Evolutionary conservation across 2,329 filamentous ascomycete species (phyloP).

Genomic region (Hypoxylon sp.): DNA sequence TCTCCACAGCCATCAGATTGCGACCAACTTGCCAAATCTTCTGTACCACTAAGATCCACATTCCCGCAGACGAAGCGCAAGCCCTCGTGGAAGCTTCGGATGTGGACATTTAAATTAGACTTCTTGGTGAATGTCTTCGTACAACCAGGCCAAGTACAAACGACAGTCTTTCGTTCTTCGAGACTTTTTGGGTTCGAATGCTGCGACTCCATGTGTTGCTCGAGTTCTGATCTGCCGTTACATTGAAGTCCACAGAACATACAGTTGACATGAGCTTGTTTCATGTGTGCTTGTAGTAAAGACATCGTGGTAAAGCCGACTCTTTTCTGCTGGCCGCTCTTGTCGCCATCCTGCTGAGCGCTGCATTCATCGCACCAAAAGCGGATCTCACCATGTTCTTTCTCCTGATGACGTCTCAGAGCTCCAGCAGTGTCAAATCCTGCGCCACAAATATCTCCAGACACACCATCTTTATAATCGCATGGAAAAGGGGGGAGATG

Average conservation of each 20-base stretch:
- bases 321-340: constrained; percentile 55
- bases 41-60: constrained; percentile 70
- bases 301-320: constrained; percentile 79
- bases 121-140: constrained; percentile 83
- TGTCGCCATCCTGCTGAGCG: constrained; percentile 56
- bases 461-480: constrained; percentile 58
- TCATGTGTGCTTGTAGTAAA: constrained; percentile 80
- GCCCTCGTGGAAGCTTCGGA: constrained; percentile 82
- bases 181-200: constrained; percentile 74
- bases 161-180: constrained; percentile 74
- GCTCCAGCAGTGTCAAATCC: constrained; percentile 81
- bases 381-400: constrained; percentile 77
- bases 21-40: constrained; percentile 75
- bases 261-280: constrained; percentile 81
- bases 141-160: constrained; percentile 78
- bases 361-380: constrained; percentile 85
- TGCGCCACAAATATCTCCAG: constrained; percentile 67
- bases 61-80: constrained; percentile 84
- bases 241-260: constrained; percentile 80
- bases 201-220: constrained; percentile 82
- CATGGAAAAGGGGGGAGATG: constrained; percentile 80
- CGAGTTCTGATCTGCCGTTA: constrained; percentile 75
- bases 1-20: constrained; percentile 79
- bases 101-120: constrained; percentile 86
- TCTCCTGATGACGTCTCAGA: constrained; percentile 78